Percentiles rank a stretch among this genome's conserved stretches.
These are phyloP conservation scores for Penicillium chermesinum DNA, from an alignment of 495 filamentous ascomycete genomes.

Conservation along the genomic window DNA sequence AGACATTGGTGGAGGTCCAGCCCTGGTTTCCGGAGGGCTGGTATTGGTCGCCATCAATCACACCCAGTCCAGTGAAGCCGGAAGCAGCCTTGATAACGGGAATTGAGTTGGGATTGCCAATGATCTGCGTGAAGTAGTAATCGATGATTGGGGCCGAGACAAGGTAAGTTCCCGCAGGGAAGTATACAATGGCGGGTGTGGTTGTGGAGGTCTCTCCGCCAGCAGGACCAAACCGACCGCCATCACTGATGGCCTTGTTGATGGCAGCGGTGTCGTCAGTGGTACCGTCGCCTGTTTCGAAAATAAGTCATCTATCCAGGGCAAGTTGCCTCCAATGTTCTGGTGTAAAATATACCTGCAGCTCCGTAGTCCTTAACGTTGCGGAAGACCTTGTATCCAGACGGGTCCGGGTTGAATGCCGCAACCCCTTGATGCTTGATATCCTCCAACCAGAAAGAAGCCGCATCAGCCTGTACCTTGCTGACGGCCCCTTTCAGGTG, in stretches of 20 bases:
- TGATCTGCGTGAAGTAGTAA: conserved; percentile 62
- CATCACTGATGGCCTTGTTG: conserved; percentile 53
- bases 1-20: conserved; percentile 63
- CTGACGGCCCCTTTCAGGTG: neutral
- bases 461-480: conserved; percentile 20
- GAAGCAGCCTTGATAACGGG: conserved; percentile 62
- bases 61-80: conserved; percentile 56
- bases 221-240: conserved; percentile 46
- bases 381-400: conserved; percentile 62
- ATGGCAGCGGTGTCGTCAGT: conserved; percentile 63
- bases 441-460: conserved; percentile 61
- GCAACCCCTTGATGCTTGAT: conserved; percentile 61
- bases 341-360: conserved; percentile 38
- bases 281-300: conserved; percentile 48
- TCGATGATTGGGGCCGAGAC: conserved; percentile 52
- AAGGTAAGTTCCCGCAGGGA: conserved; percentile 60
- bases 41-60: conserved; percentile 69
- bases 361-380: conserved; percentile 75
- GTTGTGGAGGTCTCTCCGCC: conserved; percentile 45
- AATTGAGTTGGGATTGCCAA: conserved; percentile 59
- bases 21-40: conserved; percentile 34
- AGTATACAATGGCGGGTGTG: conserved; percentile 57
- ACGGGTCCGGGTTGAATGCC: conserved; percentile 50
- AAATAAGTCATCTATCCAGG: conserved; percentile 7
- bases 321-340: too few species aligned